Evolutionary conservation across 139 green algal species (phyloP), one percentile per base, ranked within the genome.

Genomic region (Tetraselmis striata): DNA sequence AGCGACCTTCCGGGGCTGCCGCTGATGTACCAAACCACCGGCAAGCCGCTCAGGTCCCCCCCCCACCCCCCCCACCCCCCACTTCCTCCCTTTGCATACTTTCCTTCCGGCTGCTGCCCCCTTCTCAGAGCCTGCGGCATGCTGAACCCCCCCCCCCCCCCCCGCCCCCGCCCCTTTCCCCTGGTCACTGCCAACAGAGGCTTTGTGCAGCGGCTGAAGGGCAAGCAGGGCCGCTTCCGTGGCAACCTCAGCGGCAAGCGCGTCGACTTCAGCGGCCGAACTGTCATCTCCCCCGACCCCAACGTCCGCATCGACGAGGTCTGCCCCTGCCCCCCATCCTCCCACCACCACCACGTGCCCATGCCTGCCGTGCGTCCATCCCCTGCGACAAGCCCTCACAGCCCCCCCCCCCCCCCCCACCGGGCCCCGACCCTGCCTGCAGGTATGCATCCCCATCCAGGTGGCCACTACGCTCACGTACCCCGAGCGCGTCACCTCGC

Each of bases 151-250:
- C n/a, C n/a, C n/a, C n/a, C n/a, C n/a, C n/a, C n/a, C n/a, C n/a
- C n/a, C n/a, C n/a, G n/a, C n/a, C n/a, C n/a, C n/a, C n/a, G n/a
- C n/a, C n/a, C n/a, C n/a, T n/a, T n/a, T n/a, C n/a, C n/a, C n/a
- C n/a, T n/a, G n/a, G n/a, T n/a, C n/a, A n/a, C n/a, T n/a, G n/a
- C n/a, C n/a, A n/a, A 80, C 29, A 79, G 93, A 0, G 97, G 97
- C 30, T 98, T 99, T 85, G 96, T 98, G 86, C 97, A 99, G 93
- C 91, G 97, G 27, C 90, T 99, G 2, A 99, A 99, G 90, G 97
- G 97, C 85, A 99, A 99, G 93, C 91, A 97, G 89, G 97, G 97
- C 0, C 93, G 97, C 30, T 99, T 99, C 89, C 88, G 97, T 0
- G 95, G 95, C 80, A 99, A 99, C 91, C 92, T 99, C 45, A 94